Conservation (phyloP, 129 eudicot species). For the Heracleum sosnowskyi region DNA sequence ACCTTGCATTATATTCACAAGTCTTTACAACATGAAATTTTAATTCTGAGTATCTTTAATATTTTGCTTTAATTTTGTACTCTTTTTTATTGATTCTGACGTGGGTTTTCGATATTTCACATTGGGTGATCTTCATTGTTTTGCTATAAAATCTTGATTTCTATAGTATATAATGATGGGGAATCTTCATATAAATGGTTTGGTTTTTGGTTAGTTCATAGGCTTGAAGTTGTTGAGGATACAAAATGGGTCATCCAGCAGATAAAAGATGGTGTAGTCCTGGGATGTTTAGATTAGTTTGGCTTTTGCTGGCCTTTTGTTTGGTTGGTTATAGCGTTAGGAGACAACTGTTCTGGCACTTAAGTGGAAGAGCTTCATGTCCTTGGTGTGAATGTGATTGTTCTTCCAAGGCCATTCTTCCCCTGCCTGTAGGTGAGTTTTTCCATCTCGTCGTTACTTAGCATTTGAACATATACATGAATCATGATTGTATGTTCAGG, state of each 20-base stretch:
- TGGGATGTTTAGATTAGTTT: constrained; percentile 20
- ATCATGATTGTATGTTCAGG: too few species aligned
- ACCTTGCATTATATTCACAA: neutral
- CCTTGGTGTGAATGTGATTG: constrained; percentile 41
- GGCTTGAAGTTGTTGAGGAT: neutral
- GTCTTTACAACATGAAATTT: constrained; percentile 6
- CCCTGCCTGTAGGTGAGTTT: constrained; percentile 25
- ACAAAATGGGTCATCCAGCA: constrained; percentile 21
- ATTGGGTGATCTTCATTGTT: neutral
- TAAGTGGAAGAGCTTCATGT: constrained; percentile 23
- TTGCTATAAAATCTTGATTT: neutral
- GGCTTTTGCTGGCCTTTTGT: constrained; percentile 21
- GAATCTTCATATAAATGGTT: neutral
- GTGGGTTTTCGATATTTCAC: neutral
- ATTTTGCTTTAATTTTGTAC: neutral
- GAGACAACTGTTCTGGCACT: constrained; percentile 11
- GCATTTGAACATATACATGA: too few species aligned
- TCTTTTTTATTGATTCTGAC: too few species aligned
- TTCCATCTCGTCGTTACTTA: neutral
- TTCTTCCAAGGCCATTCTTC: constrained; percentile 1
- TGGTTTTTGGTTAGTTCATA: neutral
- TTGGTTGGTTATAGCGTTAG: constrained; percentile 20
- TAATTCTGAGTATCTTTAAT: neutral
- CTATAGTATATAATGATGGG: neutral
- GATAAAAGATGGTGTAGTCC: constrained; percentile 18